These are phyloP conservation scores for Neurospora cerealis DNA, from an alignment of 495 filamentous ascomycete genomes.

Conservation along the genomic window DNA sequence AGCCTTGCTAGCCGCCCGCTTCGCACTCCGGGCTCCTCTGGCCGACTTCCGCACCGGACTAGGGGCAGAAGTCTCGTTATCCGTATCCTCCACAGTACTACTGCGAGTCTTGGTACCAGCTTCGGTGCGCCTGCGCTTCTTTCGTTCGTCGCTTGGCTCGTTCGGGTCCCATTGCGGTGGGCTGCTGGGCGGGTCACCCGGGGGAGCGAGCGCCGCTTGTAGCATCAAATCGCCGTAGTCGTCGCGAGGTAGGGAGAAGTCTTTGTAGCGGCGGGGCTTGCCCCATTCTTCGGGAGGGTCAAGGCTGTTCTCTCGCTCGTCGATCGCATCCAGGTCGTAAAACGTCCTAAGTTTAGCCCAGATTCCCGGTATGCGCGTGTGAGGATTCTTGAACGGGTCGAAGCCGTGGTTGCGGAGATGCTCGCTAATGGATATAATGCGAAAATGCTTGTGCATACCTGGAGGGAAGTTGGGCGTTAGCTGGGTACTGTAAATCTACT, in stretches of 20 bases:
- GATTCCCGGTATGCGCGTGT: constrained; percentile 82
- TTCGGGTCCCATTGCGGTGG: constrained; percentile 41
- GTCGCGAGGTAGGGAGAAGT: constrained; percentile 68
- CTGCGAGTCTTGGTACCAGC: constrained; percentile 30
- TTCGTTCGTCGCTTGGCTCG: constrained; percentile 15
- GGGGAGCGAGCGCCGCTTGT: constrained; percentile 49
- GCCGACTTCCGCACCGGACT: constrained; percentile 24
- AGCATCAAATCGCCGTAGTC: constrained; percentile 73
- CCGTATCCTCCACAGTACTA: constrained; percentile 48
- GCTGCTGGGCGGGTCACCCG: constrained; percentile 45
- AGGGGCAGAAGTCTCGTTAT: constrained; percentile 29
- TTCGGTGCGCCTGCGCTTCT: constrained; percentile 35
- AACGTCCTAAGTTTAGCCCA: constrained; percentile 78
- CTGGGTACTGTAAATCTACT: neutral
- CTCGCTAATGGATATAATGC: constrained; percentile 81
- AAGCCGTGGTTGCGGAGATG: constrained; percentile 82
- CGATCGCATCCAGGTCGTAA: constrained; percentile 81
- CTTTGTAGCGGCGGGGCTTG: constrained; percentile 43
- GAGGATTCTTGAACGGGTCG: constrained; percentile 52
- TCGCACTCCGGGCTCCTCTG: constrained; percentile 26
- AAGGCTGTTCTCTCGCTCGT: constrained; percentile 67
- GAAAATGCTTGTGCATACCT: constrained; percentile 98
- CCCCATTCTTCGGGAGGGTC: constrained; percentile 52
- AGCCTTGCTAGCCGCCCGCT: constrained; percentile 31
- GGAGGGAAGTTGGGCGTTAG: constrained; percentile 5